A percentile compares a stretch with the other conserved stretches of the same genome.
Evolutionary conservation across 78 protist genomes (phyloP).

Genomic region (Tieghemostelium lacteum): DNA sequence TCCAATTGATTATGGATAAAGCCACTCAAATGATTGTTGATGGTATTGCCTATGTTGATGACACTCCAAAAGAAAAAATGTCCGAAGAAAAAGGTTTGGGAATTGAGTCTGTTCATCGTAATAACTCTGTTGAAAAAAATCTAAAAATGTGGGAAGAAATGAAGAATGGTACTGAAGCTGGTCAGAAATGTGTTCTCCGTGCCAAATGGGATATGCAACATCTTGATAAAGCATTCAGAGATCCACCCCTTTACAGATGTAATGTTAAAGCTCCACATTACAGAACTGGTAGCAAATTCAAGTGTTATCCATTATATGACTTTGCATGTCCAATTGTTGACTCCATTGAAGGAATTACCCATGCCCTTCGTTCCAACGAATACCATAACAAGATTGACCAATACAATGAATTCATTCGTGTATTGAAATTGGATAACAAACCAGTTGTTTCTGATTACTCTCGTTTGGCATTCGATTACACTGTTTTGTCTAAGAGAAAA

Average conservation of each 20-base stretch:
- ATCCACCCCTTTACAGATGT: constrained; percentile 97
- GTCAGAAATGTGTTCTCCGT: constrained; percentile 88
- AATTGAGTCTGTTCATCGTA: constrained; percentile 51
- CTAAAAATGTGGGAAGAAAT: constrained; percentile 92
- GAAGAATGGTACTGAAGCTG: constrained; percentile 87
- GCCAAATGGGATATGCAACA: constrained; percentile 92
- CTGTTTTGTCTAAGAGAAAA: constrained; percentile 97
- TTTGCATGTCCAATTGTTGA: constrained; percentile 99
- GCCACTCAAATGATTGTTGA: constrained; percentile 77
- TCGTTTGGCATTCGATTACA: constrained; percentile 93
- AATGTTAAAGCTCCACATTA: constrained; percentile 81
- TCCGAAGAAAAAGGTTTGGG: constrained; percentile 71
- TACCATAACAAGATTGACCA: constrained; percentile 96
- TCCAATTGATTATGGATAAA: constrained; percentile 72
- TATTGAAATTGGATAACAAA: constrained; percentile 81
- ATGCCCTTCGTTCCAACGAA: constrained; percentile 97
- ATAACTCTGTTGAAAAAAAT: constrained; percentile 90
- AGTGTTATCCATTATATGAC: constrained; percentile 99
- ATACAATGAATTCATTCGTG: constrained; percentile 91
- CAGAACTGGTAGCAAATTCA: constrained; percentile 88
- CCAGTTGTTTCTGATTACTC: constrained; percentile 75
- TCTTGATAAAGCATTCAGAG: constrained; percentile 89
- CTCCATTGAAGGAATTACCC: constrained; percentile 95
- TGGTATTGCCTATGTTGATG: constrained; percentile 92
- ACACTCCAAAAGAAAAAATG: constrained; percentile 86